Evolutionary conservation across 192 early-diverging fungal genomes (phyloP), one percentile per base, ranked within the genome.

Genomic region (Coemansia erecta): DNA sequence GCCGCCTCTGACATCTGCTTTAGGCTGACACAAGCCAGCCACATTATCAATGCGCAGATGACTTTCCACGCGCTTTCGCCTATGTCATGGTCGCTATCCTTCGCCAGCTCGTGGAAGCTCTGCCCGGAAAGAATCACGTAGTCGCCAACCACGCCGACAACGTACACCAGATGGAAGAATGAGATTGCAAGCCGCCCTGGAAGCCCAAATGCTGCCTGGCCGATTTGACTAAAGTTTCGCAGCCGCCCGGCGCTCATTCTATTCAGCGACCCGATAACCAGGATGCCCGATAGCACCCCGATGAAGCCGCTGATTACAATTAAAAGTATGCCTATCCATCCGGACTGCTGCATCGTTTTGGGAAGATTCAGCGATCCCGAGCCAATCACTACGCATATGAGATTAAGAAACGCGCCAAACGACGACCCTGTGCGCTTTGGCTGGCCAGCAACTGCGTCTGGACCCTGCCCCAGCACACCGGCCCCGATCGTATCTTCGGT

Each of bases 1-100:
- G 85, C 87, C 4, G 89, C 85, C 60, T 93, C 92, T 48, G 87
- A 90, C 75, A 93, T 80, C 35, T 87, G 84, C 69, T 88, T 90
- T 59, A 90, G 84, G 37, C 80, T 64, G 17, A 93, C 62, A 69
- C 89, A 90, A 4, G 89, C 89, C 19, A 91, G 58, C 65, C 83
- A 80, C 61, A 92, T 80, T 12, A 86, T 24, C 2, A 62, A 23
- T 13, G 83, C 83, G 14, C 73, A 80, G 44, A 93, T 82, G 51
- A 83, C 76, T 23, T 83, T 91, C 87, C 89, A 91, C 21, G 58
- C 64, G 19, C 61, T 62, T 15, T 47, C 55, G 40, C 63, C 75
- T 8, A 87, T 66, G 26, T 75, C 63, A 22, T 75, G 68, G 3
- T 52, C 81, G 52, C 43, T 53, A 0, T 65, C 55, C 22, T 74